Evolutionary conservation across 768 basidiomycete genomes (phyloP), one percentile per base, ranked within the genome.

Genomic region (Cantharellus anzutake): DNA sequence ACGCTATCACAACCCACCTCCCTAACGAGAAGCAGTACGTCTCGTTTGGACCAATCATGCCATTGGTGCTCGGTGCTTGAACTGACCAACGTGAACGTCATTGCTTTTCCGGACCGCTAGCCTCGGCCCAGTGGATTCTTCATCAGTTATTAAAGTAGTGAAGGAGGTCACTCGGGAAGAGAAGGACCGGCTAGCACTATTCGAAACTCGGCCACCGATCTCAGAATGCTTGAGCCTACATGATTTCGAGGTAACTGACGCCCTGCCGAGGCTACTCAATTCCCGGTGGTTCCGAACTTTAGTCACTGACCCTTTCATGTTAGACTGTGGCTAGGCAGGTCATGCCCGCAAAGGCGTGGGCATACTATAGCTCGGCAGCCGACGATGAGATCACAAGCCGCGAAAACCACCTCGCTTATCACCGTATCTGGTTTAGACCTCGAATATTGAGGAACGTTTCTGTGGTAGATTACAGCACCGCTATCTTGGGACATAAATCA

Each of bases 311-410:
- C 66, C 58, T 65, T 57, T 39, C 44, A n/a, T 1, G 39, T 35
- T 60, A 90, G 87, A 78, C 85, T 16, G 82, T 98, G 58, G 92
- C 90, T 4, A 84, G 78, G 69, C 74, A 74, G 65, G 83, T 87
- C 5, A 82, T 98, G 75, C 72, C 81, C 2, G 82, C 84, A 41
- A 88, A 89, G 68, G 89, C 89, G 0, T 97, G 93, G 93, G 93
- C 92, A 3, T 93, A 93, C 69, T 93, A 97, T 67, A 90, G 86
- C 0, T 92, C 89, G n/a, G 93, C 91, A 16, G 83, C 94, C 4
- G 94, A 97, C 68, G 93, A 97, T 65, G 91, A 96, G 70, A 88
- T 92, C 51, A 92, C 90, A 39, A 74, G 78, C 61, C 77, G 91
- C 56, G 91, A 94, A 70, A 96, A 96, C 65, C 89, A 88, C 62